Conservation (phyloP, 164 flowering plant genomes). For the Vitis cinerea region DNA sequence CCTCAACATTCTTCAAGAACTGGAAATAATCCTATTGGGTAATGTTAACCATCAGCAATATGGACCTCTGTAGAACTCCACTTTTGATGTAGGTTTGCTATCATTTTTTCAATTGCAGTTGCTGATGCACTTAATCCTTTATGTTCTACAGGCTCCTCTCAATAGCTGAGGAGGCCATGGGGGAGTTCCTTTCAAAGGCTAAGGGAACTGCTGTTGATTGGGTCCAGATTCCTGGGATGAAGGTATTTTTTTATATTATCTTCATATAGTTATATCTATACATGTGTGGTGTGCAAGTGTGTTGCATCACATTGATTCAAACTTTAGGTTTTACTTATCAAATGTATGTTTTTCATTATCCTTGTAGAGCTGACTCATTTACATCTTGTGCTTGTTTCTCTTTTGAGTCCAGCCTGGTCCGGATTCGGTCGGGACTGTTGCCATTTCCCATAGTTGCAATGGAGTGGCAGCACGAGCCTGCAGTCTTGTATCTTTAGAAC, state of each 20-base stretch:
- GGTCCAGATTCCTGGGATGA: slow-evolving; percentile 97
- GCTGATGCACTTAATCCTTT: neutral
- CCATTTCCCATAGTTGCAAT: slow-evolving; percentile 72
- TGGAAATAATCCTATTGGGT: slow-evolving; percentile 82
- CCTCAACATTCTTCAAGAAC: slow-evolving; percentile 68
- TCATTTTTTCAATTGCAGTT: neutral
- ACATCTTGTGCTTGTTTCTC: no score
- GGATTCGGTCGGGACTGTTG: slow-evolving; percentile 87
- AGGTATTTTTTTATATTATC: slow-evolving; percentile 34
- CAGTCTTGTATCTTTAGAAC: slow-evolving; percentile 77
- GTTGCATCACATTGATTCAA: no score
- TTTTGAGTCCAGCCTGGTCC: slow-evolving; percentile 68
- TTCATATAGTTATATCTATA: neutral
- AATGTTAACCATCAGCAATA: slow-evolving; percentile 1
- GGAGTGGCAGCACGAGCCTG: slow-evolving; percentile 94
- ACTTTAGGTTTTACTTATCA: no score
- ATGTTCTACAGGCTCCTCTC: slow-evolving; percentile 61
- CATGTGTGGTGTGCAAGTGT: neutral
- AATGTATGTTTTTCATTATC: neutral
- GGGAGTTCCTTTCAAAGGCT: slow-evolving; percentile 89
- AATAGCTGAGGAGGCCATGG: slow-evolving; percentile 81
- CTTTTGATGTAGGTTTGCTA: neutral
- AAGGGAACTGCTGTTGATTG: slow-evolving; percentile 93
- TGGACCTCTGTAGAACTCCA: no score
- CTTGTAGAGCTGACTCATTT: neutral